Conservation (phyloP, 2,329 filamentous ascomycete genomes). For the Diaporthe caulivora region DNA sequence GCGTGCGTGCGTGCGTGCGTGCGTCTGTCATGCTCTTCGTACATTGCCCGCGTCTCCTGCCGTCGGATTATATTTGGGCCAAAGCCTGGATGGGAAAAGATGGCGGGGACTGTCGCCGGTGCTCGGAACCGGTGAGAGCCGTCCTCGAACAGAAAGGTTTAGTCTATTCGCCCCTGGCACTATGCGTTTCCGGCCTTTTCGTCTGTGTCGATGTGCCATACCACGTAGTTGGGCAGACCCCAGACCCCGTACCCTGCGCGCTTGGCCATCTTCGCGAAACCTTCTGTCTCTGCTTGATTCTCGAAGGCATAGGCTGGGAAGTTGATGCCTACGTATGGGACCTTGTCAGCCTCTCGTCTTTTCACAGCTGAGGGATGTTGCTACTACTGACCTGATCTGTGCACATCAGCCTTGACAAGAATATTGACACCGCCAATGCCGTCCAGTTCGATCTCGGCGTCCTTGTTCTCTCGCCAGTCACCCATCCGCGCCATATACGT, state of each 20-base stretch:
- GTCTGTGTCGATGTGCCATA: slow-evolving; percentile 98
- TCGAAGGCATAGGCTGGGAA: slow-evolving; percentile 98
- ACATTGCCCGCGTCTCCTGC: slow-evolving; percentile 41
- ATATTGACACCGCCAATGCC: slow-evolving; percentile 98
- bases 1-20: slow-evolving; percentile 36
- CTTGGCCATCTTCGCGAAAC: slow-evolving; percentile 99
- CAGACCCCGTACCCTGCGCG: slow-evolving; percentile 92
- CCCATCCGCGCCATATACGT: slow-evolving; percentile 92
- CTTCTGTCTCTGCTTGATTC: slow-evolving; percentile 98
- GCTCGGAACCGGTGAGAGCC: slow-evolving; percentile 23
- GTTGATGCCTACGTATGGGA: slow-evolving; percentile 79
- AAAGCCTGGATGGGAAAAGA: slow-evolving; percentile 32
- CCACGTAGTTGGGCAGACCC: slow-evolving; percentile 95
- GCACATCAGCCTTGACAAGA: slow-evolving; percentile 96
- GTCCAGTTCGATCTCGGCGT: slow-evolving; percentile 92
- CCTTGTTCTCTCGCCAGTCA: slow-evolving; percentile 91
- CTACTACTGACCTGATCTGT: slow-evolving; percentile 80
- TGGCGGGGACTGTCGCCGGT: slow-evolving; percentile 18
- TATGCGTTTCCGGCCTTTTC: slow-evolving; percentile 88
- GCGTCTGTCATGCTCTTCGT: slow-evolving; percentile 40
- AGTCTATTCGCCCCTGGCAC: slow-evolving; percentile 6
- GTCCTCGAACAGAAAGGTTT: slow-evolving; percentile 35
- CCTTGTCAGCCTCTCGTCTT: slow-evolving; percentile 11
- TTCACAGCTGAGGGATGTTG: background rate
- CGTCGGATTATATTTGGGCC: slow-evolving; percentile 32